A percentile compares a stretch with the other conserved stretches of the same genome.
These are phyloP conservation scores for Xerocomellus intermedius DNA, from an alignment of 768 basidiomycete species.

Conservation along the genomic window DNA sequence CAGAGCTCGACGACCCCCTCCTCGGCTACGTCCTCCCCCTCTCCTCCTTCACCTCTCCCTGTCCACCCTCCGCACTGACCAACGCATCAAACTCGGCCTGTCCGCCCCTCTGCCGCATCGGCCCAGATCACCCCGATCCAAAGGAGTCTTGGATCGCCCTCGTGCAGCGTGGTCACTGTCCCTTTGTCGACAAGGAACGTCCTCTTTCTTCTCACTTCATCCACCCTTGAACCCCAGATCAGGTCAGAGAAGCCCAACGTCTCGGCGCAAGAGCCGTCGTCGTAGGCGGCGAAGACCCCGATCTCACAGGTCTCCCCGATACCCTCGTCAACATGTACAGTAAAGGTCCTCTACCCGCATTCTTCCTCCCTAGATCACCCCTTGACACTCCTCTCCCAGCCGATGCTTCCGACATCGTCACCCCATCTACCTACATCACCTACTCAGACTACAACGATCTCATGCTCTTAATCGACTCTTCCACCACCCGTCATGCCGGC, in stretches of 20 bases:
- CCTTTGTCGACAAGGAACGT: conserved; percentile 83
- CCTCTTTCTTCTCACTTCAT: conserved; percentile 30
- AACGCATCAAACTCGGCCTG: conserved; percentile 54
- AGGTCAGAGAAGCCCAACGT: conserved; percentile 57
- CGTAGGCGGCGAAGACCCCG: conserved; percentile 83
- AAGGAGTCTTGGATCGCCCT: conserved; percentile 87
- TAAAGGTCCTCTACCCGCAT: conserved; percentile 62
- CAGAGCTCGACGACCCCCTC: conserved; percentile 64
- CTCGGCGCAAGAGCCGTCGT: conserved; percentile 86
- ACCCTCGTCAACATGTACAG: conserved; percentile 89
- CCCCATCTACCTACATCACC: conserved; percentile 86
- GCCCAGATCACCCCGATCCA: conserved; percentile 53
- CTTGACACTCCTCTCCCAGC: conserved; percentile 40
- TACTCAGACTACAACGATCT: conserved; percentile 77
- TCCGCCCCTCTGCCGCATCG: conserved; percentile 60
- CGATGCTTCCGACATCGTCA: conserved; percentile 81
- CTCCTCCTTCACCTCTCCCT: conserved; percentile 60
- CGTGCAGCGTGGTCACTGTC: conserved; percentile 85
- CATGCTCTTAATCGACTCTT: conserved; percentile 62
- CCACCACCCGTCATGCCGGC: conserved; percentile 79
- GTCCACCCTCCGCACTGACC: conserved; percentile 27
- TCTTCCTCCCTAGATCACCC: conserved; percentile 1
- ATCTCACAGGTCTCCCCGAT: conserved; percentile 64
- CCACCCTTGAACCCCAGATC: neutral
- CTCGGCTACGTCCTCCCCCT: conserved; percentile 72